Conservation (phyloP, 805 yeast genomes). For the Hyphopichia homilentoma region DNA sequence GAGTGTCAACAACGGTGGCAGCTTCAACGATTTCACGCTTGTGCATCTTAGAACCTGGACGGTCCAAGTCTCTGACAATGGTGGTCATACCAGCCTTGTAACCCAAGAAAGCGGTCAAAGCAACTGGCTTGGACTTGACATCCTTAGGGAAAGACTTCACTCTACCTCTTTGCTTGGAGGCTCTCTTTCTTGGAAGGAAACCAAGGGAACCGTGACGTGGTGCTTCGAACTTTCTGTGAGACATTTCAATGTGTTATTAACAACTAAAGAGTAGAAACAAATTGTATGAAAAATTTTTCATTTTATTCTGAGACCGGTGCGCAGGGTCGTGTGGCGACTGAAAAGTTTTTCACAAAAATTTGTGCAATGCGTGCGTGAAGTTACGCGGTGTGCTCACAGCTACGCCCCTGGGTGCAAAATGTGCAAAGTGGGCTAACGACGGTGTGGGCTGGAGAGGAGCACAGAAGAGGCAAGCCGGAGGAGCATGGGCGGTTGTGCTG, state of each 20-base stretch:
- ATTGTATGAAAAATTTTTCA: constrained; percentile 4
- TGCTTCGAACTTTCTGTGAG: constrained; percentile 99
- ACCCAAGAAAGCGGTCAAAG: constrained; percentile 99
- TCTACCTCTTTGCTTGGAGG: constrained; percentile 97
- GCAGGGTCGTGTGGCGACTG: too few relatives aligned
- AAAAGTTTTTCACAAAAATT: constrained; percentile 5
- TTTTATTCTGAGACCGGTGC: too few relatives aligned
- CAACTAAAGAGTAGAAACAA: constrained; percentile 19
- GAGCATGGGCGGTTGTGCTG: too few relatives aligned
- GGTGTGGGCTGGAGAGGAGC: too few relatives aligned
- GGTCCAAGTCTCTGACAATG: constrained; percentile 99
- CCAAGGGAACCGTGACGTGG: constrained; percentile 99
- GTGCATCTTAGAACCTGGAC: constrained; percentile 99
- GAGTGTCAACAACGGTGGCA: constrained; percentile 98
- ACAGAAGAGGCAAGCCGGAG: too few relatives aligned
- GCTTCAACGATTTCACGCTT: constrained; percentile 99
- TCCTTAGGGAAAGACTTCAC: constrained; percentile 99
- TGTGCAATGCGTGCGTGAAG: too few relatives aligned
- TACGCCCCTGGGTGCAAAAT: too few relatives aligned
- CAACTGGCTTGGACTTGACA: constrained; percentile 95
- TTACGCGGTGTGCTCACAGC: too few relatives aligned
- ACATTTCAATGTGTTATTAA: constrained; percentile 52
- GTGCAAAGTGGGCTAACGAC: too few relatives aligned
- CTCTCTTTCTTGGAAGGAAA: constrained; percentile 99
- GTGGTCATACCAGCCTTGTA: constrained; percentile 99